These are phyloP conservation scores for Rutstroemia sydowiana DNA, from an alignment of 2,329 filamentous ascomycete genomes.

Conservation along the genomic window DNA sequence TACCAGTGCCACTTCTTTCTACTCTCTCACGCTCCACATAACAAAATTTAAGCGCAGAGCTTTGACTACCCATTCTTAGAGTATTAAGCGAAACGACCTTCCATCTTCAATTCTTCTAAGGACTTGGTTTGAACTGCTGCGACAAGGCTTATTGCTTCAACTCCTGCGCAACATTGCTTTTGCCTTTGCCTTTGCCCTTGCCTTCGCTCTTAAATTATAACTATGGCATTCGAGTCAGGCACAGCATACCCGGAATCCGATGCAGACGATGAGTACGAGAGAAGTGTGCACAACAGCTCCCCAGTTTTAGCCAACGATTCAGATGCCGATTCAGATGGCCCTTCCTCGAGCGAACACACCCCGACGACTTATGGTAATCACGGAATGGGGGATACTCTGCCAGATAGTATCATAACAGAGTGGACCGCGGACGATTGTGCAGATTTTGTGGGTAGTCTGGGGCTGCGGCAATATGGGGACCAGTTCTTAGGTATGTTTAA, in stretches of 20 bases:
- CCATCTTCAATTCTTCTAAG: conserved; percentile 9
- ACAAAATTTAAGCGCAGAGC: conserved; percentile 10
- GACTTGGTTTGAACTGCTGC: conserved; percentile 8
- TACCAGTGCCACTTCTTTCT: background rate
- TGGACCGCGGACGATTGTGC: conserved; percentile 85
- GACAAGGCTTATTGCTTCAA: conserved; percentile 7
- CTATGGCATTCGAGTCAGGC: conserved; percentile 52
- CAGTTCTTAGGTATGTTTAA: conserved; percentile 65
- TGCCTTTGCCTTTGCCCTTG: background rate
- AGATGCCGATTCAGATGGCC: conserved; percentile 65
- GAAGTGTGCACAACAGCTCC: conserved; percentile 60
- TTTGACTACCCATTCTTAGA: conserved; percentile 5
- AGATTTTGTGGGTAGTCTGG: conserved; percentile 76
- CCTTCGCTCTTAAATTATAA: conserved; percentile 9
- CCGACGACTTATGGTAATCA: conserved; percentile 70
- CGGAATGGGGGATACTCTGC: conserved; percentile 56
- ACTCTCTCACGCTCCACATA: background rate
- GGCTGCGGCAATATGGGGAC: conserved; percentile 75
- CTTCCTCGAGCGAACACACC: conserved; percentile 61
- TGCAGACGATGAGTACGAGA: conserved; percentile 77
- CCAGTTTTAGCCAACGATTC: conserved; percentile 59
- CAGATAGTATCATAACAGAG: conserved; percentile 68
- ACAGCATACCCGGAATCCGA: conserved; percentile 73
- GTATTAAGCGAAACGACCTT: conserved; percentile 10
- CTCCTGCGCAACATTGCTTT: conserved; percentile 3